These are phyloP conservation scores for Coprinellus micaceus DNA, from an alignment of 768 basidiomycete species.

Conservation along the genomic window DNA sequence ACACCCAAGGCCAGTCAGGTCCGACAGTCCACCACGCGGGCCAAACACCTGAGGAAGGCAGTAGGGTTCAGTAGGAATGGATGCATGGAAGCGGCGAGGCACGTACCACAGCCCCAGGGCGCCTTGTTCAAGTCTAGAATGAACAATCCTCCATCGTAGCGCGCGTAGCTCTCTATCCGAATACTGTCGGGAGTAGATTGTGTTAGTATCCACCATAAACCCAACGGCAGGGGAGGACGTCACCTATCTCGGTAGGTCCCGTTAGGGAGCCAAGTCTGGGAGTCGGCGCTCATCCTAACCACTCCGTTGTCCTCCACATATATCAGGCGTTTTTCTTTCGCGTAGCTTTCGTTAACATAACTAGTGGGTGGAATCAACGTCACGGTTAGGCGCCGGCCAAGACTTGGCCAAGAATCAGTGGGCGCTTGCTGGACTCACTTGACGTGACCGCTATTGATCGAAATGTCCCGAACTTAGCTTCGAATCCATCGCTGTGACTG, in stretches of 20 bases:
- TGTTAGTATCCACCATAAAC: no score
- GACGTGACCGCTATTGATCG: conserved; percentile 55
- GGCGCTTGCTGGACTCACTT: conserved; percentile 52
- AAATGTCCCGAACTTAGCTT: conserved; percentile 12
- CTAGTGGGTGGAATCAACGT: conserved; percentile 31
- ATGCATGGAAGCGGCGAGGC: neutral
- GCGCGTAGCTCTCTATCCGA: conserved; percentile 62
- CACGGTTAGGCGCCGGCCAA: neutral
- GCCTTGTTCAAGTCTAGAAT: conserved; percentile 80
- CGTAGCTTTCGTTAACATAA: conserved; percentile 55
- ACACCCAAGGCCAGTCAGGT: neutral
- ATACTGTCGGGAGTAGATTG: no score
- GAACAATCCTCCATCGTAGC: conserved; percentile 77
- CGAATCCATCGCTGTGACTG: conserved; percentile 7
- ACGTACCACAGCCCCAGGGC: conserved; percentile 86
- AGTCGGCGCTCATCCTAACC: conserved; percentile 76
- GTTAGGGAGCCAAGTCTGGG: conserved; percentile 50
- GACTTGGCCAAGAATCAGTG: no score
- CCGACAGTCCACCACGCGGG: conserved; percentile 64
- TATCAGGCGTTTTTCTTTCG: conserved; percentile 50
- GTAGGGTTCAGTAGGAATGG: no score
- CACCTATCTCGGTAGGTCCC: conserved; percentile 64
- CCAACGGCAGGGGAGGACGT: conserved; percentile 4
- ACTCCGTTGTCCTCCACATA: conserved; percentile 54
- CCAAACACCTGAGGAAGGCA: conserved; percentile 78